Evolutionary conservation across 2,329 filamentous ascomycete genomes (phyloP), one percentile per base, ranked within the genome.

Genomic region (Orbilia brochopaga): DNA sequence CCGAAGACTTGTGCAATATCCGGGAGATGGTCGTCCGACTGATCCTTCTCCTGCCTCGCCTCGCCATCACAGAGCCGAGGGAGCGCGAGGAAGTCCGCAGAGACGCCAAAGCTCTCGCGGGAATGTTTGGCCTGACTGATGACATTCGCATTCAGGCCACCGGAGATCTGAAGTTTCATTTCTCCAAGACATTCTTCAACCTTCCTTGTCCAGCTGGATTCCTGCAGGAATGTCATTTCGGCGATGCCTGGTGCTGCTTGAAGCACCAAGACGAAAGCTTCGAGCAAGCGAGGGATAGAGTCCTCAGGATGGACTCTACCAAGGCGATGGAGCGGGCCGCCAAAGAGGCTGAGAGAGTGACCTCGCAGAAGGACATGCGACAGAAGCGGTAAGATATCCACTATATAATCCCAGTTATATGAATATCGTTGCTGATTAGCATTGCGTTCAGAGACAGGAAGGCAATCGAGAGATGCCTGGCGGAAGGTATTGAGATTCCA

Each of bases 61-160:
- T 64, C 2, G 17, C 48, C 1, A n/a, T 51, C 17, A 8, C 5
- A 3, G n/a, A 56, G 13, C 23, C n/a, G 1, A 24, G 48, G 19
- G 60, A 64, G 17, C 51, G 40, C 17, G 60, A 64, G 52, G 19
- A 30, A 15, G 17, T 64, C 40, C 27, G 60, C 11, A 15, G 40
- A 13, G 52, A 56, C 17, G 37, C 52, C 8, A 64, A 56, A 50
- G 37, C 42, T 1, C 23, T 64, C 4, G 51, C 30, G 1, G 27
- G 24, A 3, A 23, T 50, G 23, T 56, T 64, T 40, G 23, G 30
- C 3, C 52, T 56, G 15, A 15, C n/a, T 13, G 60, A 64, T 13
- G 60, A 64, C 15, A 64, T 64, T 2, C 60, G 60, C 13, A 56
- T 64, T 13, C 60, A 50, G 24, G 37, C 52, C 10, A 54, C 37